Evolutionary conservation across 805 yeast genomes (phyloP), one percentile per base, ranked within the genome.

Genomic region (Candida vartiovaarae): DNA sequence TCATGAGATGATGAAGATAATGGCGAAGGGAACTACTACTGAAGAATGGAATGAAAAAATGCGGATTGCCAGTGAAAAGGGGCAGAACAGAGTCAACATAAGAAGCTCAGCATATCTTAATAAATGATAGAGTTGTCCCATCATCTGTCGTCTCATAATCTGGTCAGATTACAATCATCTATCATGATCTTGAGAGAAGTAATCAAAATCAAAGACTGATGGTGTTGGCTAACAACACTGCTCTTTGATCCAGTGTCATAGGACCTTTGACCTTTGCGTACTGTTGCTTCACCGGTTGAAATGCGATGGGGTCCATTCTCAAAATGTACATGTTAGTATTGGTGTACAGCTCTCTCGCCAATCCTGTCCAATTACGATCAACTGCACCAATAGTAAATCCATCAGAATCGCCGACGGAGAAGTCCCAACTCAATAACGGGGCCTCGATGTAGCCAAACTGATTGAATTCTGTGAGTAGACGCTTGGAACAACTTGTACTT

Each of bases 141-240:
- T 15, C 20, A 15, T 15, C 20, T 15, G 20, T 15, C 20, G 2
- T 15, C 20, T 15, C 20, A 15, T 15, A 15, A 15, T 15, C 20
- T 15, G 20, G 20, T 2, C 20, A 15, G 20, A 15, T 15, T 2
- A 15, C 20, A 15, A 15, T 15, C 20, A 15, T 11, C 11, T 20
- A 34, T 34, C 28, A 24, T 35, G 23, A 26, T 35, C 28, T 57
- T 96, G 74, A 23, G 95, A 84, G 62, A 91, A 91, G 65, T 89
- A 93, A 64, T 91, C 99, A 62, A 87, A 91, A 62, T 91, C 98
- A 47, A 93, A 82, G 46, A n/a, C 95, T 83, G 3, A 91, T 81
- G 0, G 96, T 95, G 46, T 83, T 84, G 0, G 86, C 95, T 44
- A 91, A 68, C 63, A 91, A 57, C 1, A 89, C 79, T 0, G 96